Evolutionary conservation across 1,139 yeast species (phyloP), one percentile per base, ranked within the genome.

Genomic region (Geotrichum reessii): DNA sequence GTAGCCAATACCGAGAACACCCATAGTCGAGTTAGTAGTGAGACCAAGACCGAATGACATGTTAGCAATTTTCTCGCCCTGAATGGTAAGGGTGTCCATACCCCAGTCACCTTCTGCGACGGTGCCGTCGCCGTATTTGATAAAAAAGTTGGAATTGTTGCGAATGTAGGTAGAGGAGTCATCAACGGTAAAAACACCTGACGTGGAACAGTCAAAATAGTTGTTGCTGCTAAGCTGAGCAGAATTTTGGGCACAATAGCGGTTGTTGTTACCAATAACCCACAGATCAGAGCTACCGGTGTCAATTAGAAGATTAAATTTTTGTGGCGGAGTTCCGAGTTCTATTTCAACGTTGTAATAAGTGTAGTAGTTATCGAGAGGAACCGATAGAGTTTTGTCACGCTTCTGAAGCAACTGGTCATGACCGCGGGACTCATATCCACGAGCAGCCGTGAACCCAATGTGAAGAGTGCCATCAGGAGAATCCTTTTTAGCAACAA

Each of bases 241-340:
- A 6, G 17, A 7, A 24, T 37, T 22, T 12, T 22, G 5, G 0
- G 72, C 65, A 62, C 73, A 69, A 62, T 66, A 71, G 1, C 74
- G 74, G 62, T 74, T 74, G n/a, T 60, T 61, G 25, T 66, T 60
- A 42, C 70, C 67, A 63, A 71, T 70, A 44, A 84, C 80, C 90
- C 90, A 85, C 63, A 85, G 72, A 69, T 85, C 91, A 7, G 87
- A 77, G 2, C 88, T 83, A 0, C 90, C 90, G 4, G 90, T 84
- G 67, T 85, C 91, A 50, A 86, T 70, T 61, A 83, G 72, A 2
- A 84, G 83, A 6, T 74, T 74, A 33, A 85, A 78, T 9, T 74
- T 69, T 64, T 82, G 84, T 0, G 75, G 68, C 7, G 83, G 78
- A 0, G 87, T 78, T 2, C 93, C 92, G 19, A 86, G 65, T 14